Evolutionary conservation across 805 yeast species (phyloP), one percentile per base, ranked within the genome.

Genomic region (Lipomyces sp.): DNA sequence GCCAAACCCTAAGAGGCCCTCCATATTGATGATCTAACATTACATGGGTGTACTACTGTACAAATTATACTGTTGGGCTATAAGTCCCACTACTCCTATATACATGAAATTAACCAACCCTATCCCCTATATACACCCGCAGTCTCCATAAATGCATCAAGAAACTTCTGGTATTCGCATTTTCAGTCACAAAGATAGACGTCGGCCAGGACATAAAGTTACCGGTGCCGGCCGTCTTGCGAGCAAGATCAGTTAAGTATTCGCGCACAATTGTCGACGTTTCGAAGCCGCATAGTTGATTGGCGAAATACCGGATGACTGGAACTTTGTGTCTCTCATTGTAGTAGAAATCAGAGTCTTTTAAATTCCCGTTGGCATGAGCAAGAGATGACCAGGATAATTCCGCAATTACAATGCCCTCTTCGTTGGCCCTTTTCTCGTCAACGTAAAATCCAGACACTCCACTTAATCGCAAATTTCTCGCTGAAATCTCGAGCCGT

Each of bases 91-190:
- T 5, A 15, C 6, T 15, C 48, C 3, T 5, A 42, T n/a, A 42
- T n/a, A 6, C 48, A 15, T 42, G 24, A 24, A 24, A 42, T 42
- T 15, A 42, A 15, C n/a, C 48, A 42, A 42, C 48, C 55, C 39
- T 57, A 69, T 33, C 58, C 64, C 50, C 62, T 8, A 62, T 30
- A 29, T 57, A 62, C 54, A 62, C 32, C 30, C 65, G 53, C 45
- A 62, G 39, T 32, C 58, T 6, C 65, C 65, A 62, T n/a, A 62
- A 24, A 57, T 62, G 59, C 33, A 33, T 57, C 45, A 62, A 59
- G 29, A 62, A 53, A 18, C 37, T n/a, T 24, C 37, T 51, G 11
- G 65, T 57, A 32, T 18, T n/a, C 18, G 48, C 48, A n/a, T 15
- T 42, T 42, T 42, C 48, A 15, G n/a, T 24, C 3, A 42, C 24